Evolutionary conservation across 2,329 filamentous ascomycete genomes (phyloP).

Genomic region (Botrytis fabae): DNA sequence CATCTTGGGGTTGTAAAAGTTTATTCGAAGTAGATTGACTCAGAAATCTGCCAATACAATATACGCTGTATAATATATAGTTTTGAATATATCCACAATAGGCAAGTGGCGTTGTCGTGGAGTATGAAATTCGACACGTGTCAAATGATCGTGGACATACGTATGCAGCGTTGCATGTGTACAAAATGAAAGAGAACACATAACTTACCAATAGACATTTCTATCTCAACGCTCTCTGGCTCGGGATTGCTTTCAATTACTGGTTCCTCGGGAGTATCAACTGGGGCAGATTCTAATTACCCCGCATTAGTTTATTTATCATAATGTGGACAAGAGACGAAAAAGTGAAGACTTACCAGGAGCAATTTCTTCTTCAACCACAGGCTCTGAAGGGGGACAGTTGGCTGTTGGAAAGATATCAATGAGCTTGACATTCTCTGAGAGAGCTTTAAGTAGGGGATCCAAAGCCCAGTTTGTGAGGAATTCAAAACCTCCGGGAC

Average conservation of each 20-base stretch:
- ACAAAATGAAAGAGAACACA: background rate
- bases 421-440: background rate
- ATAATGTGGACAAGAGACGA: background rate
- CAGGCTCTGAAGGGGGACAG: background rate
- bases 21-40: background rate
- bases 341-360: background rate
- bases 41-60: background rate
- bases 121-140: background rate
- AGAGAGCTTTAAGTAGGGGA: background rate
- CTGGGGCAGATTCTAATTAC: constrained; percentile 3
- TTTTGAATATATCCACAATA: background rate
- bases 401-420: background rate
- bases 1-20: background rate
- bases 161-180: constrained; percentile 3
- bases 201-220: constrained; percentile 15
- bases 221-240: background rate
- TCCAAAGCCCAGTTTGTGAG: background rate
- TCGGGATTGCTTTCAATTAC: background rate
- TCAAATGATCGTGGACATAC: constrained; percentile 8
- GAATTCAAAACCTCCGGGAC: constrained; percentile 7
- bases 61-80: background rate
- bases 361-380: background rate
- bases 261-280: background rate
- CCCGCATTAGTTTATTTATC: constrained; percentile 8
- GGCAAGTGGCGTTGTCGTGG: background rate